These are phyloP conservation scores for Lotus japonicus DNA, from an alignment of 306 rosid genomes.

Conservation along the genomic window DNA sequence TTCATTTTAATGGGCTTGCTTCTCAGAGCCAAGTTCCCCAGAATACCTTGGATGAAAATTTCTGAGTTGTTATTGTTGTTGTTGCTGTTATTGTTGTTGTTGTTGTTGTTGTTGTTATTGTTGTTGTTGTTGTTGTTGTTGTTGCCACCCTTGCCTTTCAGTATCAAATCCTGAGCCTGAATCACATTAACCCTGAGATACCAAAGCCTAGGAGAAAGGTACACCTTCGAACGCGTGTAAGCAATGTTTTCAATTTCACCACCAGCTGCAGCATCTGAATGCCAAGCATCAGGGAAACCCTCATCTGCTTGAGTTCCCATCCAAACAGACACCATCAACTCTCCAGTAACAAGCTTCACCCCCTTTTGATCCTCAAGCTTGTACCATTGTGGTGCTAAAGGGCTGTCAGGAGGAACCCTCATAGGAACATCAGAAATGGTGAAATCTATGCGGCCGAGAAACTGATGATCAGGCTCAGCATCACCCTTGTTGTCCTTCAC, in stretches of 20 bases:
- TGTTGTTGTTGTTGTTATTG: not conserved
- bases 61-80: not conserved
- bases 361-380: conserved; percentile 21
- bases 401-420: conserved; percentile 40
- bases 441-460: conserved; percentile 13
- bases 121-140: not conserved
- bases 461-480: not conserved
- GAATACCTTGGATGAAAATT: conserved; percentile 15
- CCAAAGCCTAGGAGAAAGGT: conserved; percentile 46
- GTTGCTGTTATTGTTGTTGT: not conserved
- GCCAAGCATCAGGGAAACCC: conserved; percentile 30
- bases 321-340: conserved; percentile 46
- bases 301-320: conserved; percentile 55
- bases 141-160: not conserved
- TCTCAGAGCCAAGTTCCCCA: conserved; percentile 30
- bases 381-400: conserved; percentile 36
- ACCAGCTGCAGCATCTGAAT: conserved; percentile 21
- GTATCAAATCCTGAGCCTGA: conserved; percentile 26
- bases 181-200: conserved; percentile 41
- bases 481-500: conserved; percentile 15
- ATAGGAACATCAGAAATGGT: conserved; percentile 24
- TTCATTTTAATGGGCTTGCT: not conserved
- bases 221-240: conserved; percentile 17
- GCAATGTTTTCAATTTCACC: conserved; percentile 19
- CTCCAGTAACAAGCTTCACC: conserved; percentile 22